These are phyloP conservation scores for Aspergillus candidus DNA, from an alignment of 2,329 filamentous ascomycete species.

Conservation along the genomic window DNA sequence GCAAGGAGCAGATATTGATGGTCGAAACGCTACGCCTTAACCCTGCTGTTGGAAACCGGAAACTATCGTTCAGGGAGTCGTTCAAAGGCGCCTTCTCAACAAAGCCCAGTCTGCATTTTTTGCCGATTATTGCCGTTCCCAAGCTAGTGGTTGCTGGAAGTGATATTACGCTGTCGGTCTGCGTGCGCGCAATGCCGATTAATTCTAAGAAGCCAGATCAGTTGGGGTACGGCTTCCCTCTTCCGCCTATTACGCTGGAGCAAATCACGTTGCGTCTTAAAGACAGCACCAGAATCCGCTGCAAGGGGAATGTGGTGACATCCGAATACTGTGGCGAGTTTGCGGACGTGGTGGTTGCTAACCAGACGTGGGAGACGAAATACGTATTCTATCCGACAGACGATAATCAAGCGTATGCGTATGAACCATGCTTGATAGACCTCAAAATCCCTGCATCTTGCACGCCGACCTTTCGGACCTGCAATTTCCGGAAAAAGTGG, in stretches of 20 bases:
- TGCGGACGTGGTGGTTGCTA: neutral
- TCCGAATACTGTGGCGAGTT: neutral
- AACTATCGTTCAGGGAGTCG: neutral
- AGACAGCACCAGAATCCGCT: neutral
- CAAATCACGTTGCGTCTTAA: neutral
- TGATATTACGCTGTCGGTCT: too few species aligned
- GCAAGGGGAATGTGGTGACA: neutral
- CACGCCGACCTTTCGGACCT: neutral
- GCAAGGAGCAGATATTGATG: neutral
- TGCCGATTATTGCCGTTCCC: too few species aligned
- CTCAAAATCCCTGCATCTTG: neutral
- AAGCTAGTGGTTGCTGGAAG: too few species aligned
- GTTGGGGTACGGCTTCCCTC: neutral
- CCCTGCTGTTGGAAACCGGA: neutral
- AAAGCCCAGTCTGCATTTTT: too few species aligned
- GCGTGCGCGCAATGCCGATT: too few species aligned
- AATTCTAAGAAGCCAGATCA: too few species aligned
- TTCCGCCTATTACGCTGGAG: neutral
- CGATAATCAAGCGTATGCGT: too few species aligned
- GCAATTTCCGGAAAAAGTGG: neutral
- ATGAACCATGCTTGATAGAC: neutral
- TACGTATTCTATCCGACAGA: too few species aligned
- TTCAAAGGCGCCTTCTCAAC: neutral
- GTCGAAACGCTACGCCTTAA: neutral
- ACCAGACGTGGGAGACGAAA: too few species aligned